A percentile compares a stretch with the other conserved stretches of the same genome.
Conservation (phyloP, 129 eudicot species). For the Deinandra increscens region DNA sequence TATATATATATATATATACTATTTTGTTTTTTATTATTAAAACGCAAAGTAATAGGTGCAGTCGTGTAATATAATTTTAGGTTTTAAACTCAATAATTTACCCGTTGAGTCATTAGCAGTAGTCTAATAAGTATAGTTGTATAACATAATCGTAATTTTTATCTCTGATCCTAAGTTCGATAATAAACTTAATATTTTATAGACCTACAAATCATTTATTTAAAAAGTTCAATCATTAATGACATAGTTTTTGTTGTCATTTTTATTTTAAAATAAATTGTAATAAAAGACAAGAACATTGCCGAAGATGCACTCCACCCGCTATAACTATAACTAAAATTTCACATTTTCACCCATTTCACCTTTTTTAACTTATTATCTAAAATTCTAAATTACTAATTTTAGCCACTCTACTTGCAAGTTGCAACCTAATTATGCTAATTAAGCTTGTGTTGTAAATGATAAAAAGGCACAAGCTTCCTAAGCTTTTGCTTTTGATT, state of each 20-base stretch:
- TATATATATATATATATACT: no score
- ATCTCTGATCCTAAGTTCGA: no score
- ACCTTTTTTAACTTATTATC: neutral
- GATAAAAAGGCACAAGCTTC: conserved; percentile 33
- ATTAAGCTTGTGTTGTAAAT: conserved; percentile 22
- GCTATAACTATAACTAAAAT: no score
- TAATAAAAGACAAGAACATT: neutral
- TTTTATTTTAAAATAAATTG: neutral
- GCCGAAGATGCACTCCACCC: neutral
- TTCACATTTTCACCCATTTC: neutral
- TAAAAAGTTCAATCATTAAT: neutral
- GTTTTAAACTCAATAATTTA: no score
- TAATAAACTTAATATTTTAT: no score
- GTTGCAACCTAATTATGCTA: conserved; percentile 12
- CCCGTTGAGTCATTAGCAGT: no score
- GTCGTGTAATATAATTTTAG: no score
- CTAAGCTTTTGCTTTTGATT: conserved; percentile 31
- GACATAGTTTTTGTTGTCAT: neutral
- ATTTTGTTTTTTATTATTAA: no score
- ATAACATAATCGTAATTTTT: no score
- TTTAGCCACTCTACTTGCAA: neutral
- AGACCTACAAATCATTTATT: neutral
- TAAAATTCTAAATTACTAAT: neutral
- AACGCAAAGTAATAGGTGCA: no score
- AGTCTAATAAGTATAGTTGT: no score